phyloP scores from a whole-genome alignment of 805 yeast genomes.

The Suhomyces prunicola region DNA sequence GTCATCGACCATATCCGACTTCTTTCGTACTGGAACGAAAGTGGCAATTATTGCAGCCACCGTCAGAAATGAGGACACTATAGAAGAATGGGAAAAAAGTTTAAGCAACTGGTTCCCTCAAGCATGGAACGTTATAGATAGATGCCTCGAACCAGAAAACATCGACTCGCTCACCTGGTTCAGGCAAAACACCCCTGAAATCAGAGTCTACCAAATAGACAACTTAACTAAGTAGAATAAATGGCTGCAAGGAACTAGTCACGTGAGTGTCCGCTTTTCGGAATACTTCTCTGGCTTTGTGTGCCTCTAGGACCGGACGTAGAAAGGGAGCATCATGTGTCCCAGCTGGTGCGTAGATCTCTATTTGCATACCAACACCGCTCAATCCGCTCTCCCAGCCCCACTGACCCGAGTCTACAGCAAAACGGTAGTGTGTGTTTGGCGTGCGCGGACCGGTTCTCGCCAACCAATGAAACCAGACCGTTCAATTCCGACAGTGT shows the following conservation, averaged over 20 bases:
- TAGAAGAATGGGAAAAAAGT: constrained; percentile 30
- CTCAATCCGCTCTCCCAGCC: background rate
- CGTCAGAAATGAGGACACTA: constrained; percentile 51
- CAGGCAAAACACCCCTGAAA: constrained; percentile 23
- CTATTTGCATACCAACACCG: background rate
- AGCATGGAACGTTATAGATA: constrained; percentile 17
- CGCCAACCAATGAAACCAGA: constrained; percentile 2
- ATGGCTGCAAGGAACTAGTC: background rate
- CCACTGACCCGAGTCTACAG: background rate
- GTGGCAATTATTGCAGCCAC: constrained; percentile 67
- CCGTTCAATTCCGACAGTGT: constrained; percentile 3
- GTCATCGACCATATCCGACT: constrained; percentile 45
- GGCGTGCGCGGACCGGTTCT: constrained; percentile 1
- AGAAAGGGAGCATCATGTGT: background rate
- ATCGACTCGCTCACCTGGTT: constrained; percentile 20
- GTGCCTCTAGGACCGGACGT: background rate
- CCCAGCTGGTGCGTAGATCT: background rate
- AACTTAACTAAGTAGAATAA: background rate
- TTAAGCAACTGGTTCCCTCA: constrained; percentile 16
- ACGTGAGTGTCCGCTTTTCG: background rate
- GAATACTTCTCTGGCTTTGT: background rate
- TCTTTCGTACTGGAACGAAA: constrained; percentile 26
- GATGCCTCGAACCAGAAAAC: constrained; percentile 10
- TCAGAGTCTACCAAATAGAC: constrained; percentile 21
- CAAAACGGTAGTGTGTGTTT: background rate